Base-by-base conservation (phyloP, 306 rosid genomes). In the Datisca glomerata region DNA sequence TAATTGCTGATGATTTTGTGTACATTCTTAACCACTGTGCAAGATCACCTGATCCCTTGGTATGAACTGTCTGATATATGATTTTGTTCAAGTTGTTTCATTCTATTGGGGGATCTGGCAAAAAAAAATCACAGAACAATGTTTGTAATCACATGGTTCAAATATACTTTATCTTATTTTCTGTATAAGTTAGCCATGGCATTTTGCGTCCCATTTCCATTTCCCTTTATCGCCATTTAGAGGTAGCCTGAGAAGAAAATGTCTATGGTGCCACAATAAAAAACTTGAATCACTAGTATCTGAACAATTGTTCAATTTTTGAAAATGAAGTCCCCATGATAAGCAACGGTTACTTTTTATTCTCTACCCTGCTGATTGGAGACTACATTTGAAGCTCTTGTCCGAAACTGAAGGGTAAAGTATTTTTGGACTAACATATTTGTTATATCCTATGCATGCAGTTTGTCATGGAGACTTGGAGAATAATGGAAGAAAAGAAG, bases 391-490 rank as follows among this genome's bases (percentile, higher is more conserved):
- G 19, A 37, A 35, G 7, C 15, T 55, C 49, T 17, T 1, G 40
- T 58, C 52, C 54, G 20, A 24, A 14, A 17, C 21, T 29, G 16
- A 24, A 55, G 37, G 48, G 40, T 29, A 41, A 54, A 39, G 32
- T 12, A 41, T 15, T 47, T 44, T 47, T 4, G 7, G 28, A 34
- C 32, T 32, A 33, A 55, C 32, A 68, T 53, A 29, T 34, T 12
- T 13, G 42, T 19, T 28, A n/a, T 53, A 43, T 18, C n/a, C 27
- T 48, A 21, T 38, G 27, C 43, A 4, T 54, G 77, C 71, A 86
- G 96, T 81, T 86, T 79, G 92, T 59, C 49, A 65, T 86, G 85
- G 81, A 86, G 64, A 74, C 71, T 41, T 81, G 85, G 93, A 70
- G 61, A 45, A 51, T 81, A 53, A 79, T 86, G 96, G 72, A 70